Conservation (phyloP, 1,139 yeast species). For the Barnettozyma hawaiiensis region DNA sequence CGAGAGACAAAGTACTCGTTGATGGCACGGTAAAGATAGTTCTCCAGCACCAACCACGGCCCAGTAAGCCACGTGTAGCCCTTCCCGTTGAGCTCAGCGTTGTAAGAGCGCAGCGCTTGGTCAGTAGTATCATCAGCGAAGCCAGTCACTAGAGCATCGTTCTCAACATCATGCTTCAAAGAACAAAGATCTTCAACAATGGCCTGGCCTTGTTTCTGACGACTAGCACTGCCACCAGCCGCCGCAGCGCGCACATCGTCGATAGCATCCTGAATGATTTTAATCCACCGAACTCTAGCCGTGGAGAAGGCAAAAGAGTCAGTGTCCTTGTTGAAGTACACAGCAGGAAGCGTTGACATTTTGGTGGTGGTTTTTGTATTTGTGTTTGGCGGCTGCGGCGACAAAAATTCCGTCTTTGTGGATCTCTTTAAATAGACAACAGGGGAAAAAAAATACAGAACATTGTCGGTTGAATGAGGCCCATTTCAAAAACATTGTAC, state of each 20-base stretch:
- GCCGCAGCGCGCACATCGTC: conserved; percentile 47
- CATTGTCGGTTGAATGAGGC: neutral
- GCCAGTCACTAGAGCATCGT: conserved; percentile 36
- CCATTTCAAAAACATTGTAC: no score
- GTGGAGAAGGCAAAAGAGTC: conserved; percentile 81
- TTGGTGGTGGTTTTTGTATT: neutral
- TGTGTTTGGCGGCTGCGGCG: no score
- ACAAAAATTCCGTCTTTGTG: no score
- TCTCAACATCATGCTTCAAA: conserved; percentile 35
- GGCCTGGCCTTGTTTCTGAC: conserved; percentile 29
- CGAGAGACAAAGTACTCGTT: conserved; percentile 40
- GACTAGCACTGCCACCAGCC: conserved; percentile 18
- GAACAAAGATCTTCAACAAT: conserved; percentile 34
- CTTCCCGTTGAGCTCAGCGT: conserved; percentile 37
- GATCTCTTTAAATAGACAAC: neutral
- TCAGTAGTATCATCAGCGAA: conserved; percentile 43
- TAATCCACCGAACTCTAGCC: conserved; percentile 82
- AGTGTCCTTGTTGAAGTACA: conserved; percentile 60
- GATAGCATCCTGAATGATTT: conserved; percentile 61
- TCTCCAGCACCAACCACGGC: conserved; percentile 89
- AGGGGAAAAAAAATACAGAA: neutral
- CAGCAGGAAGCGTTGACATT: conserved; percentile 31
- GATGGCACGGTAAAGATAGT: conserved; percentile 70
- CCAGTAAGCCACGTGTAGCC: conserved; percentile 69
- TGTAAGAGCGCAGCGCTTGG: conserved; percentile 43